Conservation (phyloP, 257 asterid species). For the Datura wrightii region DNA sequence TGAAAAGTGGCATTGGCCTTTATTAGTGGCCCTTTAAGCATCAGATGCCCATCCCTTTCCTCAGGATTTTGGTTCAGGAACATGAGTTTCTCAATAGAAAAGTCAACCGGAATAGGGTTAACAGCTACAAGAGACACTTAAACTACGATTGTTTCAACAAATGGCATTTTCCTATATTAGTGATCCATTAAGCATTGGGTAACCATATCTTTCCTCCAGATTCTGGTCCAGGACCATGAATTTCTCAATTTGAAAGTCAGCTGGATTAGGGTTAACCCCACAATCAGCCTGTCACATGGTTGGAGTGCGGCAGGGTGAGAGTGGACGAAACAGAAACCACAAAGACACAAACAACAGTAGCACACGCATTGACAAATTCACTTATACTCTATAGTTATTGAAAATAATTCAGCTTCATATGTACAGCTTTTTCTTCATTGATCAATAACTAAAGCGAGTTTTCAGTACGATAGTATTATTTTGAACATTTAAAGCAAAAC, state of each 20-base stretch:
- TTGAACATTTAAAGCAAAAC: background rate
- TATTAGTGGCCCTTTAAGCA: background rate
- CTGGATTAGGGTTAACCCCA: constrained; percentile 1
- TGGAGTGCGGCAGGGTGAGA: background rate
- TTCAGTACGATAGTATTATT: background rate
- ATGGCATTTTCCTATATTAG: background rate
- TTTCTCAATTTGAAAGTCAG: constrained; percentile 9
- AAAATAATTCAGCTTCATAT: constrained; percentile 22
- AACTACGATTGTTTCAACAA: background rate
- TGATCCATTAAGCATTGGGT: constrained; percentile 11
- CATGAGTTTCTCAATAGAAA: background rate
- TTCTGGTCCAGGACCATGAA: background rate
- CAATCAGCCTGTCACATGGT: background rate
- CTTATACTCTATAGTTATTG: background rate
- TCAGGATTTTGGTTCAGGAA: background rate
- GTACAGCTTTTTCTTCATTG: constrained; percentile 1
- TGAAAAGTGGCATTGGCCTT: background rate
- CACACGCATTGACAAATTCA: background rate
- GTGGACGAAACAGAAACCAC: background rate
- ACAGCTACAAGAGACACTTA: background rate
- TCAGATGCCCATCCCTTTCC: constrained; percentile 22
- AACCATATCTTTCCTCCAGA: background rate
- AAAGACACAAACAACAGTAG: background rate
- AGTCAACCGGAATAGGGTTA: constrained; percentile 21
- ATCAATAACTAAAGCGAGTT: background rate